phyloP scores from a whole-genome alignment of 1,284 basidiomycete species.

The Apiotrichum mycotoxinovorans region DNA sequence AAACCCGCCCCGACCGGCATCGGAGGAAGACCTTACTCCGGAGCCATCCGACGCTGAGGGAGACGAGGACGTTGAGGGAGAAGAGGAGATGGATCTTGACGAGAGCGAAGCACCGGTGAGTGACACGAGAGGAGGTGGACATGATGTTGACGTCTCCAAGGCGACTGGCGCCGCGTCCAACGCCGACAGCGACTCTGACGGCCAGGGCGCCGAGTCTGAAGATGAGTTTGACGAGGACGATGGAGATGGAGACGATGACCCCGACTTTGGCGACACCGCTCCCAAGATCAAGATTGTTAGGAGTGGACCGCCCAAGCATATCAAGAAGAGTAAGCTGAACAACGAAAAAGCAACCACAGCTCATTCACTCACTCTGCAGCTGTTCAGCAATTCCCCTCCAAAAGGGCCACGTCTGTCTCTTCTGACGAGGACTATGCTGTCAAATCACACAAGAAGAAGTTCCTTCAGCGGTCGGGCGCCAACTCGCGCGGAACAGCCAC shows the following conservation, averaged over 20 bases:
- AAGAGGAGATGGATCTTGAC: conserved; percentile 26
- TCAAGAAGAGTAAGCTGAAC: conserved; percentile 17
- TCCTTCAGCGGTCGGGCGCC: conserved; percentile 48
- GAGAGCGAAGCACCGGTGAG: conserved; percentile 19
- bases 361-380: conserved; percentile 15
- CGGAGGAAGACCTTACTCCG: conserved; percentile 21
- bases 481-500: conserved; percentile 37
- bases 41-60: conserved; percentile 27
- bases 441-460: conserved; percentile 81
- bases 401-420: conserved; percentile 33
- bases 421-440: conserved; percentile 85
- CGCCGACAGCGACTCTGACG: conserved; percentile 20
- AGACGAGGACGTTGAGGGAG: conserved; percentile 29
- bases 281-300: conserved; percentile 24
- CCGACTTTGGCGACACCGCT: conserved; percentile 35
- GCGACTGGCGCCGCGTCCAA: conserved; percentile 1
- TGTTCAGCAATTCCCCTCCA: conserved; percentile 17
- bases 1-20: conserved; percentile 11
- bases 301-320: conserved; percentile 13
- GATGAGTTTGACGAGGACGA: conserved; percentile 32
- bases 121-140: neutral
- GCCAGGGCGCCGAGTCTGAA: conserved; percentile 16
- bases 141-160: neutral
- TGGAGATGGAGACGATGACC: conserved; percentile 36
- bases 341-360: too few relatives aligned